Evolutionary conservation across 208 protist species (phyloP).

Genomic region (Leishmania braziliensis): DNA sequence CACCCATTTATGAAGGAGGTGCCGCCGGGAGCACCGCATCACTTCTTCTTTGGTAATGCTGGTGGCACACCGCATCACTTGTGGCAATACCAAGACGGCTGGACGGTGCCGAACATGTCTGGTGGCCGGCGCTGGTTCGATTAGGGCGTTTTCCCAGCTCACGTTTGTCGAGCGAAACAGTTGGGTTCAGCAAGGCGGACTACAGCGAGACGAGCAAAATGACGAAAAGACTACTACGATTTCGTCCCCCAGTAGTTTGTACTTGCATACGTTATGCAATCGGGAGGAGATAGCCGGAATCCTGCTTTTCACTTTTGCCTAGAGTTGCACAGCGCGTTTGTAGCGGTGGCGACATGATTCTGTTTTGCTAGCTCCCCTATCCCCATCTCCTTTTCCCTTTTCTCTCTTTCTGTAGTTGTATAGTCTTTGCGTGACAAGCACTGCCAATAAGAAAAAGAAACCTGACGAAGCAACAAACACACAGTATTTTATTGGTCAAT

Average conservation of each 20-base stretch:
- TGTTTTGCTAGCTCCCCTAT: neutral
- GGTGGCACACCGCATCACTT: slow-evolving; percentile 85
- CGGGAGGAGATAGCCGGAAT: neutral
- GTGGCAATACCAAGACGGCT: slow-evolving; percentile 91
- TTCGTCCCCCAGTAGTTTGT: neutral
- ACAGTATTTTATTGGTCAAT: neutral
- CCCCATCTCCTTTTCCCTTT: neutral
- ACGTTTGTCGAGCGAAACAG: neutral
- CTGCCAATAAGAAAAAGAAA: neutral
- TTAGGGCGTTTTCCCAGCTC: slow-evolving; percentile 20
- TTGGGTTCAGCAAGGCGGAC: neutral
- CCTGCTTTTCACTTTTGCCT: neutral
- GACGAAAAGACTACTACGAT: neutral
- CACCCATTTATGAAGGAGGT: slow-evolving; percentile 87
- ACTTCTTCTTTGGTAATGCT: slow-evolving; percentile 88
- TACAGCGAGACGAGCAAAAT: neutral
- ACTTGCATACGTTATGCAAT: neutral
- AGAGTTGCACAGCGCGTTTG: slow-evolving; percentile 3
- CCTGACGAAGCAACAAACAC: neutral
- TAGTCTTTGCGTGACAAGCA: neutral
- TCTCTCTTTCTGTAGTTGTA: neutral
- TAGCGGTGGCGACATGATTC: neutral
- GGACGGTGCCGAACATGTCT: slow-evolving; percentile 89
- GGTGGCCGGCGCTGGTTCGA: slow-evolving; percentile 77
- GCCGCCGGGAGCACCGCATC: slow-evolving; percentile 69